Conservation (phyloP, 83 land plant genomes). For the Picea engelmannii region DNA sequence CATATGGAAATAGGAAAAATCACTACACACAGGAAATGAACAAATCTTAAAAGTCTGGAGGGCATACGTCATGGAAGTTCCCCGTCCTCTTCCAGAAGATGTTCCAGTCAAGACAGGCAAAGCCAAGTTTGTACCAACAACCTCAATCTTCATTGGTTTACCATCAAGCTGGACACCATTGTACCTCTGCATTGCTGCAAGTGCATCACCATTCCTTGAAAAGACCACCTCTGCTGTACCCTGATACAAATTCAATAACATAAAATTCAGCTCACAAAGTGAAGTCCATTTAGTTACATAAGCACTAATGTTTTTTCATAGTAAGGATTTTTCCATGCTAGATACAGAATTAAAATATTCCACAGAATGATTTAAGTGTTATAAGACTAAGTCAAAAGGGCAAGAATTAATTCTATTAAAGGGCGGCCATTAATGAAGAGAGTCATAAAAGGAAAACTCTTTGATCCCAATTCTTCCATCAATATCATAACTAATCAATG, state of each 20-base stretch:
- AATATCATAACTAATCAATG: no score
- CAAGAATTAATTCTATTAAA: no score
- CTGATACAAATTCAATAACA: constrained; percentile 26
- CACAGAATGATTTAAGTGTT: no score
- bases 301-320: no score
- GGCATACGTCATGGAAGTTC: constrained; percentile 58
- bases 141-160: constrained; percentile 74
- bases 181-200: constrained; percentile 68
- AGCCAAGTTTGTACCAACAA: constrained; percentile 47
- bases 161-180: constrained; percentile 77
- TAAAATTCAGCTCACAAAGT: background rate
- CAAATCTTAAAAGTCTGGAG: background rate
- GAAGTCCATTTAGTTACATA: background rate
- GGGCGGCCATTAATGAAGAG: no score
- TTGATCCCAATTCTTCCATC: no score
- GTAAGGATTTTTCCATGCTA: no score
- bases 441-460: no score
- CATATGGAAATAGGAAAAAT: background rate
- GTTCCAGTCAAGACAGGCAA: constrained; percentile 41
- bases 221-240: constrained; percentile 73
- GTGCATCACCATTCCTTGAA: constrained; percentile 55
- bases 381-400: no score
- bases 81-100: constrained; percentile 37
- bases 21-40: background rate
- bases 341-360: no score